These are phyloP conservation scores for Blastocystis hominis DNA, from an alignment of 352 stramenopile species.

Conservation along the genomic window DNA sequence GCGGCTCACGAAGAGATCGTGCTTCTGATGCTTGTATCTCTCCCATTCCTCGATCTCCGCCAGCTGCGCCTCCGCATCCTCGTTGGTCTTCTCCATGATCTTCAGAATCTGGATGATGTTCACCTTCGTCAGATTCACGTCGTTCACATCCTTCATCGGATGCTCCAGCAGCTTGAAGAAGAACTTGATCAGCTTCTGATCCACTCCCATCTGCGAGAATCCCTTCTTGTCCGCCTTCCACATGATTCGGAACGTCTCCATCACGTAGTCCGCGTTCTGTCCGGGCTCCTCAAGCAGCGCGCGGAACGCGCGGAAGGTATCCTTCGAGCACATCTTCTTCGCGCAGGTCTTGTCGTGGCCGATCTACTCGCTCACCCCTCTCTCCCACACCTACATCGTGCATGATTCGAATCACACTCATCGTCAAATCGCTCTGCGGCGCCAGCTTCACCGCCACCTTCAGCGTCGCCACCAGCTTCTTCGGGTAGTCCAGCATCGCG, in stretches of 20 bases:
- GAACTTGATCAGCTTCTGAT: slow-evolving; percentile 58
- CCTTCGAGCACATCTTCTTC: slow-evolving; percentile 48
- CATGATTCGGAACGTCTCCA: slow-evolving; percentile 60
- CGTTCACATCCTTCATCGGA: slow-evolving; percentile 57
- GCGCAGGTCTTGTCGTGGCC: slow-evolving; percentile 40
- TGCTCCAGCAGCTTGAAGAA: slow-evolving; percentile 60
- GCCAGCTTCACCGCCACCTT: slow-evolving; percentile 1
- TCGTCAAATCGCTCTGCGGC: slow-evolving; percentile 39
- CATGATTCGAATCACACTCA: slow-evolving; percentile 57
- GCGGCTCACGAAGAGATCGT: slow-evolving; percentile 61
- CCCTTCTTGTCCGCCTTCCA: slow-evolving; percentile 62
- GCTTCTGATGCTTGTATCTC: slow-evolving; percentile 61
- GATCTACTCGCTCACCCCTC: neutral
- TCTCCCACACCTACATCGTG: slow-evolving; percentile 12
- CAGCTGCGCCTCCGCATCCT: slow-evolving; percentile 27
- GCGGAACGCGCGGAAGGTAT: slow-evolving; percentile 30
- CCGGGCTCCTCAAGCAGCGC: slow-evolving; percentile 23
- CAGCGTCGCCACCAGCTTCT: slow-evolving; percentile 57
- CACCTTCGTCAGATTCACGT: slow-evolving; percentile 58
- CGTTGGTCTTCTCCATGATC: slow-evolving; percentile 57
- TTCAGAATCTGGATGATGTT: slow-evolving; percentile 61
- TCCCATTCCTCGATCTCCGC: slow-evolving; percentile 51
- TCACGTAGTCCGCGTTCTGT: slow-evolving; percentile 47
- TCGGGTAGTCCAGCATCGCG: slow-evolving; percentile 53
- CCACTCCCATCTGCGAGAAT: slow-evolving; percentile 61